Conservation (phyloP, 352 stramenopile genomes). For the Globisporangium lucens region DNA sequence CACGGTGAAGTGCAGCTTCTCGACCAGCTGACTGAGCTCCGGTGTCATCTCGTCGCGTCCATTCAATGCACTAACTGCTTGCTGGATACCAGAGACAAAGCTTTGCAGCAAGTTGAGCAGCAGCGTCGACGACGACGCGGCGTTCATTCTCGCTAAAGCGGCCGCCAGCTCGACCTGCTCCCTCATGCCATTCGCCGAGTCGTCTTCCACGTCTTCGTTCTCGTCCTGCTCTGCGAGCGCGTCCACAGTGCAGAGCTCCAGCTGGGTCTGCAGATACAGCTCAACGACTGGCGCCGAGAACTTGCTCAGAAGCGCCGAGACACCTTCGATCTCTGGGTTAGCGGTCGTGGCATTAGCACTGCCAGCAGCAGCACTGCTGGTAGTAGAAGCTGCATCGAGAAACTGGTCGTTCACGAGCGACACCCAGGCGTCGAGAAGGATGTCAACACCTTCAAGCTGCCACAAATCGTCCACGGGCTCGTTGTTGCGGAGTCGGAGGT, state of each 20-base stretch:
- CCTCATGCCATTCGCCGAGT: slow-evolving; percentile 48
- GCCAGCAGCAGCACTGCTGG: neutral
- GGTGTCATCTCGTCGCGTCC: slow-evolving; percentile 54
- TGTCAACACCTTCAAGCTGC: slow-evolving; percentile 77
- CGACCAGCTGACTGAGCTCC: slow-evolving; percentile 59
- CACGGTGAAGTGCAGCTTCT: slow-evolving; percentile 79
- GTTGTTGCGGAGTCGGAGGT: slow-evolving; percentile 39
- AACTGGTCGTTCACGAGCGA: slow-evolving; percentile 58
- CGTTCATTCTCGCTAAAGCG: slow-evolving; percentile 65
- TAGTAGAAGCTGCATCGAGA: slow-evolving; percentile 24
- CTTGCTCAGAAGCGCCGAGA: slow-evolving; percentile 46
- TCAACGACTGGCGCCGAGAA: slow-evolving; percentile 62
- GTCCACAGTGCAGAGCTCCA: slow-evolving; percentile 67
- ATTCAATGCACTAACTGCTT: slow-evolving; percentile 36
- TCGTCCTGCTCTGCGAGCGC: slow-evolving; percentile 70
- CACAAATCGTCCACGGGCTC: slow-evolving; percentile 73
- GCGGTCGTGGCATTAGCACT: slow-evolving; percentile 11
- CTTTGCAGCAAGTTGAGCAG: slow-evolving; percentile 62
- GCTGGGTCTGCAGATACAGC: slow-evolving; percentile 72
- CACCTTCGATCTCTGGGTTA: slow-evolving; percentile 28
- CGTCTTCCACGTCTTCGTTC: slow-evolving; percentile 84
- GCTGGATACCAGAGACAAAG: slow-evolving; percentile 45
- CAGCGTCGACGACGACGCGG: slow-evolving; percentile 43
- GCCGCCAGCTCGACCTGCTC: slow-evolving; percentile 77
- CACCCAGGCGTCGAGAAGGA: slow-evolving; percentile 82